phyloP scores from a whole-genome alignment of 140 eudicot genomes.

The Eryngium alpinum region DNA sequence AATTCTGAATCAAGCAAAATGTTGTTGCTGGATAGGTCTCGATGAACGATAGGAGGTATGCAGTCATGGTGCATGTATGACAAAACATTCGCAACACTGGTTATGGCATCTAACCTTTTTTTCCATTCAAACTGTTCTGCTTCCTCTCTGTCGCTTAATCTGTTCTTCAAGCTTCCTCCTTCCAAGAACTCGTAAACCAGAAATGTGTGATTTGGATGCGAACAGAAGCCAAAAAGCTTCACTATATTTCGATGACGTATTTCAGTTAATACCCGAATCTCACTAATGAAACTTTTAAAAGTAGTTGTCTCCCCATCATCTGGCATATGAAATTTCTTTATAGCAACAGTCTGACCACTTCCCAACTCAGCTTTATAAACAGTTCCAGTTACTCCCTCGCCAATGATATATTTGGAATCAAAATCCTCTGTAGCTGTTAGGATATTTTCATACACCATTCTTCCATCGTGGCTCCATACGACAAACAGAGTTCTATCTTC shows the following conservation, averaged over 20 bases:
- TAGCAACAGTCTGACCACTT: slow-evolving; percentile 18
- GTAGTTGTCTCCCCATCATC: neutral
- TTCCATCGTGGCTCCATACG: slow-evolving; percentile 36
- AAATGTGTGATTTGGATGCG: slow-evolving; percentile 17
- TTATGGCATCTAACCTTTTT: neutral
- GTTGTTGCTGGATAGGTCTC: no score
- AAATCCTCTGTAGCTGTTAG: no score
- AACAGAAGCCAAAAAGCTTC: no score
- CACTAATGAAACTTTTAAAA: slow-evolving; percentile 17
- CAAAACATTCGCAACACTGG: no score
- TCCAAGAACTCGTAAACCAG: slow-evolving; percentile 24
- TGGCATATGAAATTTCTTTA: slow-evolving; percentile 22
- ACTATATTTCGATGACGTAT: slow-evolving; percentile 13
- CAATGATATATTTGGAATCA: slow-evolving; percentile 13
- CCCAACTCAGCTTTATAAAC: slow-evolving; percentile 28
- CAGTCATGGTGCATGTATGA: no score
- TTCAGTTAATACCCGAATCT: slow-evolving; percentile 18
- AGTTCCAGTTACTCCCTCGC: slow-evolving; percentile 25
- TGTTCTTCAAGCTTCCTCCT: slow-evolving; percentile 14
- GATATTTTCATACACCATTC: slow-evolving; percentile 24
- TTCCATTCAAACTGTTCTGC: slow-evolving; percentile 14
- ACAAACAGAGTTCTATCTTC: slow-evolving; percentile 2
- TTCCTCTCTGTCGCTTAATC: neutral
- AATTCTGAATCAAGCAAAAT: no score
- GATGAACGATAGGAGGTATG: no score